Evolutionary conservation across 2,329 filamentous ascomycete genomes (phyloP).

Genomic region (Thelonectria blattea): DNA sequence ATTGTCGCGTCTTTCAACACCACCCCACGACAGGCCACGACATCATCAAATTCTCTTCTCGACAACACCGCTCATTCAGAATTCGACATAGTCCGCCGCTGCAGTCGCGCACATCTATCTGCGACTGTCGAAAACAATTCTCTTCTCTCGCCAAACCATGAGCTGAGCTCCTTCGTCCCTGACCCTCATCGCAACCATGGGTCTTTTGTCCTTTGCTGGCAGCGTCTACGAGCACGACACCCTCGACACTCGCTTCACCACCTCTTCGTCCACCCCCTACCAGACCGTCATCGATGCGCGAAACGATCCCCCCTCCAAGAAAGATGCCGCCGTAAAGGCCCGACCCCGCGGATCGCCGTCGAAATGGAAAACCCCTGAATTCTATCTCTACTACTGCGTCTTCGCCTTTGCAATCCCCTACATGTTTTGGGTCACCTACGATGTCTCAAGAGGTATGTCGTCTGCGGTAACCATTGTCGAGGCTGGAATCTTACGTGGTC

Average conservation of each 20-base stretch:
- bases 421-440: conserved; percentile 91
- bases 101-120: background rate
- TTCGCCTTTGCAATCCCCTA: conserved; percentile 72
- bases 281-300: conserved; percentile 61
- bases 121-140: background rate
- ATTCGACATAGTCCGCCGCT: background rate
- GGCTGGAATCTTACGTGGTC: conserved; percentile 23
- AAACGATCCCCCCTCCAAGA: conserved; percentile 47
- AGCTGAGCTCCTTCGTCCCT: conserved; percentile 29
- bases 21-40: conserved; percentile 36
- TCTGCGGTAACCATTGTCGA: background rate
- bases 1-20: conserved; percentile 27
- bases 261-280: conserved; percentile 72
- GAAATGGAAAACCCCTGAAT: conserved; percentile 87
- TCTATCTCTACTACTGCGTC: conserved; percentile 78
- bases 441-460: conserved; percentile 78
- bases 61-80: background rate
- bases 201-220: conserved; percentile 50
- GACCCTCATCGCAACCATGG: conserved; percentile 45
- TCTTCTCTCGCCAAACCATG: conserved; percentile 23
- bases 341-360: conserved; percentile 61
- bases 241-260: conserved; percentile 69
- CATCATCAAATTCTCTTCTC: conserved; percentile 23
- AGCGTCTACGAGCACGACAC: conserved; percentile 70
- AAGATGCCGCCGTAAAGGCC: conserved; percentile 44